A percentile compares a stretch with the other conserved stretches of the same genome.
phyloP scores from a whole-genome alignment of 495 filamentous ascomycete genomes.

The Darksidea phi region DNA sequence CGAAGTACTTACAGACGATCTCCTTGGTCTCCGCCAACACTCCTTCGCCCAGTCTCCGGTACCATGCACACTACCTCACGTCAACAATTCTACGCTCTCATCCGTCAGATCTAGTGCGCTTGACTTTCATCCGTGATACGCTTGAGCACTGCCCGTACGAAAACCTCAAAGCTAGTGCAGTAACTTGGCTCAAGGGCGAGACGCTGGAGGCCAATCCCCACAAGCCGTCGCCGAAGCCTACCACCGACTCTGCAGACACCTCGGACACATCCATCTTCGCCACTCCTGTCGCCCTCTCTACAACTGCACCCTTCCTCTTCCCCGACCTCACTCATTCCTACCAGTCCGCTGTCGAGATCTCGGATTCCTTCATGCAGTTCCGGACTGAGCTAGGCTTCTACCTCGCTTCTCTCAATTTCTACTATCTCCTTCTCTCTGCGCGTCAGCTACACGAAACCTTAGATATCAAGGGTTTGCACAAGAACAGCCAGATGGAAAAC shows the following conservation, averaged over 20 bases:
- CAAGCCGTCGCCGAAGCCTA: conserved; percentile 1
- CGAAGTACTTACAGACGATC: conserved; percentile 54
- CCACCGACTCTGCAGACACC: background rate
- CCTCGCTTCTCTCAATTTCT: conserved; percentile 54
- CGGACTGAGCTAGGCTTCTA: conserved; percentile 48
- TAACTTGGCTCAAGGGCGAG: conserved; percentile 87
- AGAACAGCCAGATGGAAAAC: conserved; percentile 40
- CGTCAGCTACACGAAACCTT: background rate
- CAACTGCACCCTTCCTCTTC: conserved; percentile 52
- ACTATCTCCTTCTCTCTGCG: conserved; percentile 51
- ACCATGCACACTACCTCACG: conserved; percentile 72
- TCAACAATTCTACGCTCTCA: conserved; percentile 71
- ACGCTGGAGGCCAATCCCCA: conserved; percentile 54
- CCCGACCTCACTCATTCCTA: conserved; percentile 41
- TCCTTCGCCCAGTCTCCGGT: conserved; percentile 63
- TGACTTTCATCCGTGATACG: conserved; percentile 75
- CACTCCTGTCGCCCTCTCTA: conserved; percentile 50
- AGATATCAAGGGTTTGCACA: conserved; percentile 49
- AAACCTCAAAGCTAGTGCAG: conserved; percentile 73
- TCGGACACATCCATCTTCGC: conserved; percentile 52
- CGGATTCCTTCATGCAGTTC: conserved; percentile 45
- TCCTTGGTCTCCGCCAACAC: conserved; percentile 67
- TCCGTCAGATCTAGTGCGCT: conserved; percentile 64
- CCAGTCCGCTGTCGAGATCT: conserved; percentile 35
- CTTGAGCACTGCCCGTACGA: conserved; percentile 78